Percentiles rank a stretch among this genome's conserved stretches.
Conservation (phyloP, 177 flowering plant species). For the Vitis hybrid region DNA sequence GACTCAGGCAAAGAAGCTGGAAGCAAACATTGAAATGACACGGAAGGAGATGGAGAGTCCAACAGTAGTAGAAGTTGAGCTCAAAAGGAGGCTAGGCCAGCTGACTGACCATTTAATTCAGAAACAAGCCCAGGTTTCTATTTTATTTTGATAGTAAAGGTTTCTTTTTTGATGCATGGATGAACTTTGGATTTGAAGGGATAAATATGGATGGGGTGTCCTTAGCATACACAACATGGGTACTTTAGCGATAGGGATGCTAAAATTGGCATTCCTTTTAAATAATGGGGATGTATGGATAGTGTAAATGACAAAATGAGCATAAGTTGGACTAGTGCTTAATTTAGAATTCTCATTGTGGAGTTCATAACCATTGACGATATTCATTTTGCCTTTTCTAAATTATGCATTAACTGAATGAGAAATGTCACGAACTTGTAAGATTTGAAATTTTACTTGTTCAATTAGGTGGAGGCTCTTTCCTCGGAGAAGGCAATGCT, state of each 20-base stretch:
- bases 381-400: too few species aligned
- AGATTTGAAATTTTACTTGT: slow-evolving; percentile 6
- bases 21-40: slow-evolving; percentile 55
- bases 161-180: neutral
- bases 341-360: too few species aligned
- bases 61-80: slow-evolving; percentile 87
- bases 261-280: neutral
- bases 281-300: neutral
- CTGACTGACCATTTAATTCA: slow-evolving; percentile 93
- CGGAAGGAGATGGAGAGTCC: slow-evolving; percentile 72
- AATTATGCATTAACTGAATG: neutral
- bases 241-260: neutral
- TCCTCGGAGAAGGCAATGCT: slow-evolving; percentile 86
- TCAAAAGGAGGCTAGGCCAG: slow-evolving; percentile 82
- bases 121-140: slow-evolving; percentile 88
- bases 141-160: neutral
- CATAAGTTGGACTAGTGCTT: too few species aligned
- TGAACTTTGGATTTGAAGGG: neutral
- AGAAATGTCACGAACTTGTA: neutral
- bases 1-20: slow-evolving; percentile 64
- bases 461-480: slow-evolving; percentile 76
- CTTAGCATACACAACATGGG: too few species aligned
- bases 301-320: too few species aligned
- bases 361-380: too few species aligned
- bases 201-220: too few species aligned